Base-by-base conservation (phyloP, 2,329 filamentous ascomycete genomes). In the Trichoderma harzianum region DNA sequence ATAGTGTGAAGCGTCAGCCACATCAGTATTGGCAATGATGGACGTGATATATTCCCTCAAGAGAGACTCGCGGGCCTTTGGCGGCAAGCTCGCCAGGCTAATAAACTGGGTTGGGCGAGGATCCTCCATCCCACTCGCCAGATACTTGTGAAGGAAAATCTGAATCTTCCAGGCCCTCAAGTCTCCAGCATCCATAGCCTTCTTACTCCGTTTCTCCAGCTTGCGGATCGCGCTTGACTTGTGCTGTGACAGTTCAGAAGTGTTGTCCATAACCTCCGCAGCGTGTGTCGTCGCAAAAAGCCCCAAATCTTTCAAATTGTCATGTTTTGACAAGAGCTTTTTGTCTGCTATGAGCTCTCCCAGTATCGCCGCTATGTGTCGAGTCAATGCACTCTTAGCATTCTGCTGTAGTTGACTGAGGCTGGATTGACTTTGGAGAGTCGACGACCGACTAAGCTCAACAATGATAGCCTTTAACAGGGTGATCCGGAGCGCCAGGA, bases 151-250 rank as follows among this genome's bases (percentile, higher is more conserved):
- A 10, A 87, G 74, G 69, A 87, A 84, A 3, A 79, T 82, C 69
- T 83, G 81, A 32, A 86, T 74, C 73, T 83, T 83, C 85, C 86
- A 87, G 7, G 83, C 85, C 34, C 79, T 77, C 16, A 83, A 36
- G 32, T 83, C 79, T 1, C 82, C 82, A 5, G 76, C 72, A 7
- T 76, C 60, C 76, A 84, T 81, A 1, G 79, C 78, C 26, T 78
- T 70, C 34, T 75, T 76, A 63, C 79, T 82, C 61, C 78, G 74
- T 71, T 80, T 79, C 64, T 83, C 82, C 7, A 84, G 76, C 63
- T 80, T 81, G 30, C 78, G 77, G 14, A 79, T 68, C 11, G 80
- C 75, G 3, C 79, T 78, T 18, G 80, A 72, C 69, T 81, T 81
- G 47, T 79, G 60, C 43, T 76, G 76, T 5, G 74, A 68, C 2